Evolutionary conservation across 2,329 filamentous ascomycete species (phyloP).

Genomic region (Chalaropsis ovoidea): DNA sequence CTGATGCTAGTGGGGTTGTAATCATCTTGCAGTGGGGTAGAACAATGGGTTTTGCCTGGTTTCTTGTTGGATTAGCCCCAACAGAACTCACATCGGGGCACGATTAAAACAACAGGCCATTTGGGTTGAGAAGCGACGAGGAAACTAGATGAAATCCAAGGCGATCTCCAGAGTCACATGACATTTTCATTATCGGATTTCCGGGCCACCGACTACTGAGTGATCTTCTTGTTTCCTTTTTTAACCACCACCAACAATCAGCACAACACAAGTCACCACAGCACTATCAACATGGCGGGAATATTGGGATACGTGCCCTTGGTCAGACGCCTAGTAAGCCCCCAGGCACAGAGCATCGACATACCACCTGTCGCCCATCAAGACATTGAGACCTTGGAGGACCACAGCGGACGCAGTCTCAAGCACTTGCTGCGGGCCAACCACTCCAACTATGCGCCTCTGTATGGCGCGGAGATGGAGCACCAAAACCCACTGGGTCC

Average conservation of each 20-base stretch:
- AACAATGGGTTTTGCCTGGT: neutral
- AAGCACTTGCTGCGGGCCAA: constrained; percentile 89
- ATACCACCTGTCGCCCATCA: constrained; percentile 63
- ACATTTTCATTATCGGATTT: neutral
- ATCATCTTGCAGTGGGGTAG: neutral
- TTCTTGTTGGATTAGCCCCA: constrained; percentile 10
- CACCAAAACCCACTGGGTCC: constrained; percentile 81
- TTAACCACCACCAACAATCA: neutral
- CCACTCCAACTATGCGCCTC: constrained; percentile 76
- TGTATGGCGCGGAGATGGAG: constrained; percentile 57
- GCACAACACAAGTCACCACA: neutral
- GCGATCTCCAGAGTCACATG: neutral
- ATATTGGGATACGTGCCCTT: constrained; percentile 20
- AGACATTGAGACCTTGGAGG: constrained; percentile 63
- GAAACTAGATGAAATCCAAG: neutral
- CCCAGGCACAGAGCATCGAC: constrained; percentile 34
- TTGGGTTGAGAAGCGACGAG: neutral
- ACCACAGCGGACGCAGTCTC: constrained; percentile 69
- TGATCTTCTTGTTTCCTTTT: neutral
- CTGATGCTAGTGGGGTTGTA: neutral
- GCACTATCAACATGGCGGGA: constrained; percentile 14
- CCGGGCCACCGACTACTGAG: neutral
- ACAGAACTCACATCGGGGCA: neutral
- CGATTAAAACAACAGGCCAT: neutral
- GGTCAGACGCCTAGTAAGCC: constrained; percentile 14